Conservation (phyloP, 1,139 yeast species). For the Nadsonia commutata region DNA sequence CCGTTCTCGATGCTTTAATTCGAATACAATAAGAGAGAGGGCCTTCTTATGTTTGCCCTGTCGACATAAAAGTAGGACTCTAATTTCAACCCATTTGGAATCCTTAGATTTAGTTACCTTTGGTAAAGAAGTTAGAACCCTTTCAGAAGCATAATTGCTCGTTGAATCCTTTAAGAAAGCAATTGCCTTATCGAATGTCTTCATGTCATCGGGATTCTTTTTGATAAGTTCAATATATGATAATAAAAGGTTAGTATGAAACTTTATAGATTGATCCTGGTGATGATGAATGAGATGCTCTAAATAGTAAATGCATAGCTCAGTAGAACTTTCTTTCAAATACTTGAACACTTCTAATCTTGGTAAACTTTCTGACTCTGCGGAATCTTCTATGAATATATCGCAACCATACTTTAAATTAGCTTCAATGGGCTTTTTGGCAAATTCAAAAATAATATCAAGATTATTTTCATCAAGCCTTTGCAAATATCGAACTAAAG, state of each 20-base stretch:
- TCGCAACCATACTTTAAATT: constrained; percentile 30
- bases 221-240: constrained; percentile 34
- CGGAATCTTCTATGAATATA: constrained; percentile 55
- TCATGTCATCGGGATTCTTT: constrained; percentile 8
- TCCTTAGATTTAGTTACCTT: constrained; percentile 7
- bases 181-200: constrained; percentile 14
- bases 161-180: constrained; percentile 16
- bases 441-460: constrained; percentile 42
- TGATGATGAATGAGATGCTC: constrained; percentile 41
- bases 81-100: constrained; percentile 25
- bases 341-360: constrained; percentile 37
- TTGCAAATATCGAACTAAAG: constrained; percentile 53
- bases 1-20: constrained; percentile 39
- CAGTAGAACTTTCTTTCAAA: constrained; percentile 20
- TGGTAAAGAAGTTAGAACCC: constrained; percentile 20
- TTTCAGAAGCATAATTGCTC: constrained; percentile 23
- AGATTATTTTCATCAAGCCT: constrained; percentile 38
- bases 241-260: constrained; percentile 41
- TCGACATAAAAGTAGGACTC: constrained; percentile 44
- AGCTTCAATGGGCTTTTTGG: constrained; percentile 38
- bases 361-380: constrained; percentile 48
- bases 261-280: constrained; percentile 29
- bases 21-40: constrained; percentile 45
- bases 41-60: constrained; percentile 53
- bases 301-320: constrained; percentile 38